Percentiles rank a stretch among this genome's conserved stretches.
Conservation (phyloP, 2,329 filamentous ascomycete genomes). For the Trichoderma asperellum region DNA sequence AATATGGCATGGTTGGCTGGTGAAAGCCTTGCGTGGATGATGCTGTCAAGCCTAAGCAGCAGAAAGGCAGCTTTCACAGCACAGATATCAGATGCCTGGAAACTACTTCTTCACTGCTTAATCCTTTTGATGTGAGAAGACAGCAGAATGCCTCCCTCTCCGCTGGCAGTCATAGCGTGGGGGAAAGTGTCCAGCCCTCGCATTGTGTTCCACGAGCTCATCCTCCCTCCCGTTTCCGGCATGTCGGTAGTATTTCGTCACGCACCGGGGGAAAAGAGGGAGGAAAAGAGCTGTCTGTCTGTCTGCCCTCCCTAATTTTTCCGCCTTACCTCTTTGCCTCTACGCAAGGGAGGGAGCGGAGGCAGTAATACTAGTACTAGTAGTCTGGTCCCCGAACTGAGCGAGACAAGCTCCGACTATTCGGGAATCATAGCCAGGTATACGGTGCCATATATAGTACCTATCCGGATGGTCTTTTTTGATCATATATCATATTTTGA, state of each 20-base stretch:
- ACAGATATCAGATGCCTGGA: no score
- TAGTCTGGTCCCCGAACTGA: neutral
- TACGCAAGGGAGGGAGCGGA: neutral
- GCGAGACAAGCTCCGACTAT: slow-evolving; percentile 10
- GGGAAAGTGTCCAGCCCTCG: neutral
- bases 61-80: neutral
- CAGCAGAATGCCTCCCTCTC: neutral
- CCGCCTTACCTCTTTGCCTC: neutral
- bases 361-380: neutral
- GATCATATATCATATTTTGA: neutral
- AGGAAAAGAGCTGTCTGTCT: neutral
- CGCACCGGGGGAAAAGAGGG: neutral
- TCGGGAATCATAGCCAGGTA: neutral
- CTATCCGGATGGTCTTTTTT: neutral
- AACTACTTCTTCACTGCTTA: neutral
- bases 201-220: neutral
- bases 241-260: neutral
- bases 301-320: neutral
- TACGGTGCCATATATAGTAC: neutral
- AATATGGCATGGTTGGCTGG: neutral
- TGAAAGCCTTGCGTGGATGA: neutral
- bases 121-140: neutral
- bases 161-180: neutral
- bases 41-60: neutral
- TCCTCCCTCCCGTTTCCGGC: neutral